Percentiles rank a stretch among this genome's conserved stretches.
Conservation (phyloP, 176 grass and related monocot genomes). For the Lolium rigidum region DNA sequence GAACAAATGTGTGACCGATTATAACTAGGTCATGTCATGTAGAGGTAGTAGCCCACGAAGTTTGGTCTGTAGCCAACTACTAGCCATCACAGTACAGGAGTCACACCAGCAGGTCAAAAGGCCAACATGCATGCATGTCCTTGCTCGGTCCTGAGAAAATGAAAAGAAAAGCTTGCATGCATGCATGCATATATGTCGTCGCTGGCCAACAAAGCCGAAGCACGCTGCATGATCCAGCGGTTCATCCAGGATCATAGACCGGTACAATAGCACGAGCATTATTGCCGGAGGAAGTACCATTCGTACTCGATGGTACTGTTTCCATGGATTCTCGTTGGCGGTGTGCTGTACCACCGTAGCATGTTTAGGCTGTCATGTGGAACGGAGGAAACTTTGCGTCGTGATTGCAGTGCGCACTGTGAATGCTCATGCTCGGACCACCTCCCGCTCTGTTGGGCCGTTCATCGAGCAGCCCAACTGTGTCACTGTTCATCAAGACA, state of each 20-base stretch:
- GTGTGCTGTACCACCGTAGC: not conserved
- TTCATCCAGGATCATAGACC: not conserved
- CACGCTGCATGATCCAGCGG: slow-evolving; percentile 11
- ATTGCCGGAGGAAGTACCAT: not conserved
- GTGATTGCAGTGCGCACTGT: not conserved
- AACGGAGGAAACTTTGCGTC: too few relatives aligned
- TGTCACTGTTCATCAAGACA: not conserved
- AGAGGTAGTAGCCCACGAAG: slow-evolving; percentile 31
- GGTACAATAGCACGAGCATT: not conserved
- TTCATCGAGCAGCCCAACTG: too few relatives aligned
- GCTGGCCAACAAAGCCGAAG: not conserved
- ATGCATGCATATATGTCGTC: slow-evolving; percentile 1
- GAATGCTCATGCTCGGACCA: not conserved
- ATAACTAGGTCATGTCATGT: not conserved
- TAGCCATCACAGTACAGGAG: not conserved
- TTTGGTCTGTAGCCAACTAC: slow-evolving; percentile 29
- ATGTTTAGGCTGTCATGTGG: not conserved
- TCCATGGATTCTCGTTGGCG: not conserved
- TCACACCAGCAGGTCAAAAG: slow-evolving; percentile 17
- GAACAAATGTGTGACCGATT: not conserved
- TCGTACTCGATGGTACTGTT: not conserved
- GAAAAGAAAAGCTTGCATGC: not conserved
- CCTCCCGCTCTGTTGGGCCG: too few relatives aligned
- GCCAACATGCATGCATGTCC: not conserved
- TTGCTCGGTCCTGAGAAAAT: not conserved